Evolutionary conservation across 805 yeast species (phyloP).

Genomic region (Blastobotrys terrestris): DNA sequence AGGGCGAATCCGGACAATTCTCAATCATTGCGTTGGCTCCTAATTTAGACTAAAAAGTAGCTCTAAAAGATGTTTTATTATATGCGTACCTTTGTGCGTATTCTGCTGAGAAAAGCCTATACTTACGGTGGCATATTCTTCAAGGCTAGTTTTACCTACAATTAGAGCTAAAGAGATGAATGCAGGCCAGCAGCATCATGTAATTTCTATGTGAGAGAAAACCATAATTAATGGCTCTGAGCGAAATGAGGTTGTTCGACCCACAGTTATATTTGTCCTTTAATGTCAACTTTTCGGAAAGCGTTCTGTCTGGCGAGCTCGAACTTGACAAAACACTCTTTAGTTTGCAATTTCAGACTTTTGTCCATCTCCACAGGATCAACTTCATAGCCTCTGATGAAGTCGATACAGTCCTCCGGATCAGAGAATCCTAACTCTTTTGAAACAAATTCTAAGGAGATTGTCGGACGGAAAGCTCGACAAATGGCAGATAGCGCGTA

Average conservation of each 20-base stretch:
- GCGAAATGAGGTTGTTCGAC: too few relatives aligned
- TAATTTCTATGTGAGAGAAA: too few relatives aligned
- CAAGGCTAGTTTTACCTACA: neutral
- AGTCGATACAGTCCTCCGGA: conserved; percentile 36
- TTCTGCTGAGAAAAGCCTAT: neutral
- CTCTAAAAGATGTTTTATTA: too few relatives aligned
- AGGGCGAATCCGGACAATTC: conserved; percentile 40
- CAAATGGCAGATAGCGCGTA: conserved; percentile 50
- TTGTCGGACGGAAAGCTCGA: conserved; percentile 41
- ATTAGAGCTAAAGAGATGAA: too few relatives aligned
- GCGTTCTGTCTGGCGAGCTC: conserved; percentile 34
- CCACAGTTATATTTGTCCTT: conserved; percentile 59
- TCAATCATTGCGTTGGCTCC: conserved; percentile 67
- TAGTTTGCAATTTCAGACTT: conserved; percentile 24
- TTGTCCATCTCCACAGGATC: neutral
- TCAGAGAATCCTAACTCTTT: conserved; percentile 33
- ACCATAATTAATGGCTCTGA: too few relatives aligned
- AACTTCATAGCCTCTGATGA: conserved; percentile 40
- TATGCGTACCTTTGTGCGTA: too few relatives aligned
- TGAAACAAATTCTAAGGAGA: conserved; percentile 22
- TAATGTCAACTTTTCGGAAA: conserved; percentile 69
- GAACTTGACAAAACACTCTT: conserved; percentile 29
- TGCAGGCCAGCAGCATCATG: too few relatives aligned
- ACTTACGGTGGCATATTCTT: neutral
- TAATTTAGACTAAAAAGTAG: neutral